Percentiles rank a stretch among this genome's conserved stretches.
These are phyloP conservation scores for Eucalyptus marginata DNA, from an alignment of 345 rosid genomes.

Conservation along the genomic window DNA sequence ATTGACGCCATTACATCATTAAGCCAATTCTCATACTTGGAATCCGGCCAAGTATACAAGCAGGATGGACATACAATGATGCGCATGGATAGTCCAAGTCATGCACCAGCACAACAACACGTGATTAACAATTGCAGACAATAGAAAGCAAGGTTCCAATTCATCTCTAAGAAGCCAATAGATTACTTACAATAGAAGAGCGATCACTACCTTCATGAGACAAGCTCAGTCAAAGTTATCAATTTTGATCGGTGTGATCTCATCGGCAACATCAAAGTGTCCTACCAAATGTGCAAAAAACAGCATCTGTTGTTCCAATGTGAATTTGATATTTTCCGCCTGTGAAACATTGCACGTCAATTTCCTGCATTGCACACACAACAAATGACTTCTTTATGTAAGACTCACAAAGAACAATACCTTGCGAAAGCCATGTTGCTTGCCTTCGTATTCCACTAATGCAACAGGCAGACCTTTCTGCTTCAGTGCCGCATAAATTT, in stretches of 20 bases:
- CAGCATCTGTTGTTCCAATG: conserved; percentile 86
- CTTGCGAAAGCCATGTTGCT: conserved; percentile 94
- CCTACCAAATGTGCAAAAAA: conserved; percentile 76
- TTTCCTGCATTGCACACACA: background rate
- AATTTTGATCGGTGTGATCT: conserved; percentile 52
- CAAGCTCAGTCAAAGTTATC: conserved; percentile 53
- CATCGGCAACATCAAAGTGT: conserved; percentile 58
- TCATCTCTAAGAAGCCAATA: background rate
- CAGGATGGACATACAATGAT: background rate
- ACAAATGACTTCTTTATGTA: background rate
- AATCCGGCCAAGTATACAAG: background rate
- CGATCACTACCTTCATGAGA: background rate
- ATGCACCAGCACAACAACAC: background rate
- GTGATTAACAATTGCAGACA: background rate
- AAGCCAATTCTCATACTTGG: background rate
- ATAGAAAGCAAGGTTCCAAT: background rate
- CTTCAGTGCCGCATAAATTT: conserved; percentile 68
- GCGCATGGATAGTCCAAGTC: background rate
- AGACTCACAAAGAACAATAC: conserved; percentile 10
- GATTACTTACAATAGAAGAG: background rate
- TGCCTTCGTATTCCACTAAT: conserved; percentile 88
- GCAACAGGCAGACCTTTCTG: conserved; percentile 84
- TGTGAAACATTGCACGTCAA: conserved; percentile 1
- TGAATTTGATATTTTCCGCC: conserved; percentile 89
- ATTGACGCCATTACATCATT: background rate